These are phyloP conservation scores for Kuraishia hungarica DNA, from an alignment of 805 yeast species.

Conservation along the genomic window DNA sequence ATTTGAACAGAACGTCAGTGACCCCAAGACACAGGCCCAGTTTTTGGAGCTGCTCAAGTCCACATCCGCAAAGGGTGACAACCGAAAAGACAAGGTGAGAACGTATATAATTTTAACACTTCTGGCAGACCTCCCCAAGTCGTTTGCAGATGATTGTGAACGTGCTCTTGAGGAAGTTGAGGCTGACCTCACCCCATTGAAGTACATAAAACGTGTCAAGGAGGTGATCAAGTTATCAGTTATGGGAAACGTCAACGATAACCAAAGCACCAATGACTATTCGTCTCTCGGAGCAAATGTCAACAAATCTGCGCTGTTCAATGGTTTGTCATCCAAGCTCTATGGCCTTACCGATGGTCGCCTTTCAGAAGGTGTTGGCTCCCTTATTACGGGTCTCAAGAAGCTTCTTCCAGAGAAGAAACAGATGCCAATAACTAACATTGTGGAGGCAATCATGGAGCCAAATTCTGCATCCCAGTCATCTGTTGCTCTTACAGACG, in stretches of 20 bases:
- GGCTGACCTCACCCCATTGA: slow-evolving; percentile 56
- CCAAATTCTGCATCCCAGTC: slow-evolving; percentile 58
- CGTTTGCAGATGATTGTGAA: slow-evolving; percentile 54
- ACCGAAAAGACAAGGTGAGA: slow-evolving; percentile 67
- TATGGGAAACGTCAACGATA: slow-evolving; percentile 27
- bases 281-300: slow-evolving; percentile 23
- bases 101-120: slow-evolving; percentile 77
- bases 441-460: slow-evolving; percentile 88
- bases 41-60: slow-evolving; percentile 52
- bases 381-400: slow-evolving; percentile 80
- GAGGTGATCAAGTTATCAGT: slow-evolving; percentile 53
- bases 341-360: slow-evolving; percentile 78
- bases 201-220: slow-evolving; percentile 72
- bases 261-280: slow-evolving; percentile 19
- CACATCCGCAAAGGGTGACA: slow-evolving; percentile 49
- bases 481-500: slow-evolving; percentile 73
- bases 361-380: slow-evolving; percentile 82
- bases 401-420: slow-evolving; percentile 83
- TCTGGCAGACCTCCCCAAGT: slow-evolving; percentile 34
- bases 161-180: slow-evolving; percentile 43
- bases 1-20: slow-evolving; percentile 76
- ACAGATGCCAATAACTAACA: slow-evolving; percentile 79
- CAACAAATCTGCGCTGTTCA: slow-evolving; percentile 47
- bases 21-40: slow-evolving; percentile 47
- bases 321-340: slow-evolving; percentile 66